Base-by-base conservation (phyloP, 2,329 filamentous ascomycete genomes). In the Volutella citrinella region DNA sequence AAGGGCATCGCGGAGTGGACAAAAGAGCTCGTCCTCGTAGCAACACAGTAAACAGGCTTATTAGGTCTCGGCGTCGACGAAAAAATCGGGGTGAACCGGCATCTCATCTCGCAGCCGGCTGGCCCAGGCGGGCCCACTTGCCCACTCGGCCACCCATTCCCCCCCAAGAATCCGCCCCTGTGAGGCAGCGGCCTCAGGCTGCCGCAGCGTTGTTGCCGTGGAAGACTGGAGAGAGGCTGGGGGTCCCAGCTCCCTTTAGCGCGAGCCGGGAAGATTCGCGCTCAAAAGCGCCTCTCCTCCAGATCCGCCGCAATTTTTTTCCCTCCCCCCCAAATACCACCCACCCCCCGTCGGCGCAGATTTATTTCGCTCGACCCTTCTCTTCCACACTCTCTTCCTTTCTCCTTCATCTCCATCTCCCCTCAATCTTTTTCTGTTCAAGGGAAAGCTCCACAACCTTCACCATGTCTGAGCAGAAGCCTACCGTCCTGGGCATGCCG, bases 401-500 rank as follows among this genome's bases (percentile, higher is more conserved):
- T 53, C 61, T 60, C 63, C 60, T 64, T 62, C 59, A 58, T 50
- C 57, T 62, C 63, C 63, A 72, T 79, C 76, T 79, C 76, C 76
- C 69, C 76, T 80, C 76, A 72, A 60, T 76, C 64, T 64, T 74
- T 76, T 69, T 59, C 65, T 61, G 64, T 64, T 64, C 64, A 61
- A 66, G 61, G 61, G 61, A 61, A 63, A 58, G 51, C 46, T 40
- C 51, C 53, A 52, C 58, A 63, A 54, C 57, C 58, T 61, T 59
- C 66, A 76, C 62, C 57, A 80, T 79, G 75, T 68, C 74, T 54
- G 65, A 68, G 56, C 66, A 76, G 48, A 67, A 76, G 58, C 66
- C 70, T 52, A 75, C 69, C 64, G 70, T 82, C 57, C 57, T 81
- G 73, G 79, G 79, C 75, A 81, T 82, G 75, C 76, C 76, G 64